These are phyloP conservation scores for Candida michaelii DNA, from an alignment of 805 yeast genomes.

Conservation along the genomic window DNA sequence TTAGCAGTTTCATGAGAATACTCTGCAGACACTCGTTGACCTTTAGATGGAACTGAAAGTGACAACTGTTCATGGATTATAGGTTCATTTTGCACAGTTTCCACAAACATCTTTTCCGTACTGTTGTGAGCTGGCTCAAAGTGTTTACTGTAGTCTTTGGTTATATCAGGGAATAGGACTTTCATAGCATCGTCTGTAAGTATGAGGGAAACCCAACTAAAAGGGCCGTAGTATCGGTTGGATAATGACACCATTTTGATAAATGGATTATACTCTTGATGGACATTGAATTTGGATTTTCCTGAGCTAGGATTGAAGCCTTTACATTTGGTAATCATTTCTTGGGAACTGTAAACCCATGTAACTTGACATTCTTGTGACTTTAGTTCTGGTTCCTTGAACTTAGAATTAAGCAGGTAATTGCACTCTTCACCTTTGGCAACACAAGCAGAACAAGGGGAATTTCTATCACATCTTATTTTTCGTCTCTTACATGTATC, in stretches of 20 bases:
- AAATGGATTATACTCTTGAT: constrained; percentile 2
- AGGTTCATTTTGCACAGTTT: constrained; percentile 1
- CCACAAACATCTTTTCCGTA: neutral
- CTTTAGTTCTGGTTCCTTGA: neutral
- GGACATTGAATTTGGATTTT: neutral
- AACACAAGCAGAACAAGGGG: constrained; percentile 37
- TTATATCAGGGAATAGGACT: neutral
- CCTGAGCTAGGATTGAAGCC: neutral
- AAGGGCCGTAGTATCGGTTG: constrained; percentile 6
- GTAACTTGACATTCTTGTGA: neutral
- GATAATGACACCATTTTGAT: neutral
- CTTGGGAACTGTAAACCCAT: neutral
- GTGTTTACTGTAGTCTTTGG: neutral
- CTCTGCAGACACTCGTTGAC: neutral
- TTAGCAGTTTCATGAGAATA: constrained; percentile 3
- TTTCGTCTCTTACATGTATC: constrained; percentile 36
- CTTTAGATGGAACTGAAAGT: neutral
- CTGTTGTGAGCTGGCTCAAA: neutral
- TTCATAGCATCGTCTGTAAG: neutral
- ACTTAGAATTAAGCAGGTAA: neutral
- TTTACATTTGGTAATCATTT: neutral
- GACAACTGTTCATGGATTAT: neutral
- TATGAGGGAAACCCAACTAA: constrained; percentile 9
- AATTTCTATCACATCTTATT: constrained; percentile 36
- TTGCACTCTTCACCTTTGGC: constrained; percentile 20